Conservation (phyloP, 495 filamentous ascomycete genomes). For the Hypomontagnella monticulosa region DNA sequence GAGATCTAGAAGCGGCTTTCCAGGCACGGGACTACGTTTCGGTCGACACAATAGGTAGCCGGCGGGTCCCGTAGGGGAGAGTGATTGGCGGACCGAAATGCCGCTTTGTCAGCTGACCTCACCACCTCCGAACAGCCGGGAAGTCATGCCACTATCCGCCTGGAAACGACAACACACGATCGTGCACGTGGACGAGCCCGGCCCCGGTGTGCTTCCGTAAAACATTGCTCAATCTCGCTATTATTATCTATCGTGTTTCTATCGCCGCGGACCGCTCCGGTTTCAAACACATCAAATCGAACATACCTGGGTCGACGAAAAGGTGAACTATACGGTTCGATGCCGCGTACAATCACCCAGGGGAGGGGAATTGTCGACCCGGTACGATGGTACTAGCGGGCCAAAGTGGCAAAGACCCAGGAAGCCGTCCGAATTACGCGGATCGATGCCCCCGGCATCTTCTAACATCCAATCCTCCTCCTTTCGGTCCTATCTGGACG, state of each 20-base stretch:
- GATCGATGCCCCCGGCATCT: slow-evolving; percentile 10
- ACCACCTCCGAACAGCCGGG: slow-evolving; percentile 24
- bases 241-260: not conserved
- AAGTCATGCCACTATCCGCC: slow-evolving; percentile 31
- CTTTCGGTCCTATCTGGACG: slow-evolving; percentile 29
- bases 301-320: not conserved
- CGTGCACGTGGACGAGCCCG: slow-evolving; percentile 17
- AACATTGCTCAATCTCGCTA: slow-evolving; percentile 2
- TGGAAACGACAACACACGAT: slow-evolving; percentile 31
- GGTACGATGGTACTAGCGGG: slow-evolving; percentile 16
- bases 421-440: slow-evolving; percentile 11
- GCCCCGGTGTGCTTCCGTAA: slow-evolving; percentile 30
- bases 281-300: not conserved
- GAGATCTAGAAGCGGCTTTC: slow-evolving; percentile 20
- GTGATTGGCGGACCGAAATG: slow-evolving; percentile 33
- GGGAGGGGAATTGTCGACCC: slow-evolving; percentile 7
- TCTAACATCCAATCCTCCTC: slow-evolving; percentile 4
- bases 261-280: slow-evolving; percentile 22
- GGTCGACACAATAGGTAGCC: slow-evolving; percentile 27
- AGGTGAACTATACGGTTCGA: not conserved
- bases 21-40: slow-evolving; percentile 4
- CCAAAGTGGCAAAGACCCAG: slow-evolving; percentile 14
- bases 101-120: slow-evolving; percentile 36
- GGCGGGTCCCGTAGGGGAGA: slow-evolving; percentile 27
- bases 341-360: not conserved